phyloP scores from a whole-genome alignment of 352 stramenopile genomes.

The Phytophthora cajani region DNA sequence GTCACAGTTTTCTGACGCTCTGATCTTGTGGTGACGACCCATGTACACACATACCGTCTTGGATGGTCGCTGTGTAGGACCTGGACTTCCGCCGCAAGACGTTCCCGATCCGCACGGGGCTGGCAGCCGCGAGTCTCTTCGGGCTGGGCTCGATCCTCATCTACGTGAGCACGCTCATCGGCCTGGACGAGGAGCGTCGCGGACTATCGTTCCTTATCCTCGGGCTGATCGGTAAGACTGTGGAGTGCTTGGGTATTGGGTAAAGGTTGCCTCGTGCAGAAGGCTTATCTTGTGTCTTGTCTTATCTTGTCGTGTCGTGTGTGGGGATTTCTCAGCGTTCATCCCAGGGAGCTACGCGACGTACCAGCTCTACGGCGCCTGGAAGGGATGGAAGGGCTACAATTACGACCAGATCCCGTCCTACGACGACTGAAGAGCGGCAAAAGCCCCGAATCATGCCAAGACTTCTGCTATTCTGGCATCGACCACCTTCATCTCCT shows the following conservation, averaged over 20 bases:
- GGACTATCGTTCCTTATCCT: constrained; percentile 83
- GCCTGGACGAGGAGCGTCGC: constrained; percentile 74
- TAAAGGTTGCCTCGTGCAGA: background rate
- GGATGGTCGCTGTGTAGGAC: constrained; percentile 16
- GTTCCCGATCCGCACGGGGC: constrained; percentile 79
- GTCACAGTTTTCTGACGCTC: background rate
- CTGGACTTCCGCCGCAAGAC: constrained; percentile 52
- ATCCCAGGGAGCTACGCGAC: constrained; percentile 85
- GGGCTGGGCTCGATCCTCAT: constrained; percentile 75
- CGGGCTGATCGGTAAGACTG: constrained; percentile 67
- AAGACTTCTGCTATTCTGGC: background rate
- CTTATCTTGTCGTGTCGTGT: background rate
- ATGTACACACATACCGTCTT: no score
- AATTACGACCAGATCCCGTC: constrained; percentile 85
- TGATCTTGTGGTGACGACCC: background rate
- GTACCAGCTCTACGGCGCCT: constrained; percentile 81
- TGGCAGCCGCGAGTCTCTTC: constrained; percentile 78
- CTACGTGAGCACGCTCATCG: constrained; percentile 78
- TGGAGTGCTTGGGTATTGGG: background rate
- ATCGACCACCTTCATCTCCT: background rate
- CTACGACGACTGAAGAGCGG: constrained; percentile 72
- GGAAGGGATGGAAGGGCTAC: constrained; percentile 87
- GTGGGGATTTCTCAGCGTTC: constrained; percentile 54
- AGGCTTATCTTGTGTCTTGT: background rate
- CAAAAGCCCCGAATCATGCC: background rate